Base-by-base conservation (phyloP, 495 filamentous ascomycete genomes). In the Aspergillus sclerotiicarbonarius region DNA sequence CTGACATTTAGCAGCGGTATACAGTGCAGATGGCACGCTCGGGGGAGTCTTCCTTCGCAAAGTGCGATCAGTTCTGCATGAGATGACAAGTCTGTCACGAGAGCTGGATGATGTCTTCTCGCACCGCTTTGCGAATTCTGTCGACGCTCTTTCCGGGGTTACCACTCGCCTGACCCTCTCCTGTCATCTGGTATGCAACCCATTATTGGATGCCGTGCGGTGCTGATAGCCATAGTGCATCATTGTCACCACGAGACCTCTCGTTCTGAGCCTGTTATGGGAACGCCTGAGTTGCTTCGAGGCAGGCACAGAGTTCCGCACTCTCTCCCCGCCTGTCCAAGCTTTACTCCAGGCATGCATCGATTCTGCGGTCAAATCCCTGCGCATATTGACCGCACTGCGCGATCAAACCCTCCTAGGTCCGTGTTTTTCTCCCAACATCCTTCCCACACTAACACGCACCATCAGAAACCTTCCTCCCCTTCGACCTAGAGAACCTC, bases 401-500 rank as follows among this genome's bases (percentile, higher is more conserved):
- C 66, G 66, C 25, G 61, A 63, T 18, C 68, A 72, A 35, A 71
- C 64, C 31, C 50, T 72, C 4, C 66, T 71, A n/a, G 64, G 70
- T 71, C 57, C 12, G 58, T 57, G 19, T 1, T 4, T 5, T 20
- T 21, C 13, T 43, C 15, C 0, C 8, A 15, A 32, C 20, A 16
- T 4, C 31, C 12, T 6, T 10, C 16, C 19, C 13, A 20, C 9
- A 29, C 33, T 47, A 37, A 47, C 20, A 31, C 19, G 13, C 6
- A 45, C 9, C 8, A 25, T 25, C 32, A 72, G 70, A 72, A 64
- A 67, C 57, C 8, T 72, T 72, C 56, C 62, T 72, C 43, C 68
- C 68, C 2, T 72, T 72, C 48, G 70, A 72, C 43, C 60, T 69
- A 10, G 70, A 72, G 52, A 68, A 64, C 43, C 57, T 64, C 12